These are phyloP conservation scores for Aureococcus anophagefferens DNA, from an alignment of 108 stramenopile species.

Conservation along the genomic window DNA sequence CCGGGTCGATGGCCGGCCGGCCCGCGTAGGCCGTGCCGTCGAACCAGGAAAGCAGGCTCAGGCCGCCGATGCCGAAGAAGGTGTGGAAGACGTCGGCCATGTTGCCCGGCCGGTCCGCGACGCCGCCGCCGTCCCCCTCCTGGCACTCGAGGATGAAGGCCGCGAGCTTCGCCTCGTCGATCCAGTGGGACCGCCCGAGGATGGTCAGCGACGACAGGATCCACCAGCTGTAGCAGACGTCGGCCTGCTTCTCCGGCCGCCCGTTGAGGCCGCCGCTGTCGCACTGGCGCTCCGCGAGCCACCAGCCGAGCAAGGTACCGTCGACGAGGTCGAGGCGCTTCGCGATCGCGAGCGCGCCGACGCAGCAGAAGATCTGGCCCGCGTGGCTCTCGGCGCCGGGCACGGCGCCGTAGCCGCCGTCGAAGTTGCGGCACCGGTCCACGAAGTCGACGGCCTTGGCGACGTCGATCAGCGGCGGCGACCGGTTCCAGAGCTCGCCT, in stretches of 20 bases:
- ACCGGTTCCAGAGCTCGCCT: constrained; percentile 38
- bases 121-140: constrained; percentile 94
- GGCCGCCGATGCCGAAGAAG: constrained; percentile 89
- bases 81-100: constrained; percentile 97
- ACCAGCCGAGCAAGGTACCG: constrained; percentile 85
- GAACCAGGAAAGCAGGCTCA: constrained; percentile 70
- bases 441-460: constrained; percentile 63
- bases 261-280: constrained; percentile 93
- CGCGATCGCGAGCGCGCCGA: constrained; percentile 90
- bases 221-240: constrained; percentile 99
- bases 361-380: constrained; percentile 91
- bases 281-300: constrained; percentile 97
- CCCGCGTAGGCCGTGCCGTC: constrained; percentile 9
- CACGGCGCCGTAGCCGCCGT: constrained; percentile 91
- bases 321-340: constrained; percentile 53
- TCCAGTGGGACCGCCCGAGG: constrained; percentile 81
- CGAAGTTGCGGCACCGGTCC: constrained; percentile 76
- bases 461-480: constrained; percentile 58
- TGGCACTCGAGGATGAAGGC: constrained; percentile 87
- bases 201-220: constrained; percentile 81
- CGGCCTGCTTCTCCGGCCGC: constrained; percentile 95
- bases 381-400: constrained; percentile 94
- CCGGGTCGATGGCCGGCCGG: constrained; percentile 64
- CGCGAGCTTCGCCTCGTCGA: constrained; percentile 59
- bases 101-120: constrained; percentile 88